A percentile compares a stretch with the other conserved stretches of the same genome.
These are phyloP conservation scores for Penicillium lagena DNA, from an alignment of 495 filamentous ascomycete genomes.

Conservation along the genomic window DNA sequence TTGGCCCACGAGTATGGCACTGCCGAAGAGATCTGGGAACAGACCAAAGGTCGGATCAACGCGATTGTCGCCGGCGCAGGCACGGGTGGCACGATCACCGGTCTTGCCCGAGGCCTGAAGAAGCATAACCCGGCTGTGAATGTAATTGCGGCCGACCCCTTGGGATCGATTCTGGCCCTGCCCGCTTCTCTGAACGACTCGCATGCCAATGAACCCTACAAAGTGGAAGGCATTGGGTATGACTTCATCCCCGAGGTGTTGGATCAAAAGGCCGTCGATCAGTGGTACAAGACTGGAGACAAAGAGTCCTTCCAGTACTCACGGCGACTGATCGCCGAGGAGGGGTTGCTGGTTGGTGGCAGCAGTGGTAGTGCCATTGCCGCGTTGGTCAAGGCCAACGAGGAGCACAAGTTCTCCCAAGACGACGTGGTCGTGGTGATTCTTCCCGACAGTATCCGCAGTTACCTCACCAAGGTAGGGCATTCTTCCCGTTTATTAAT, in stretches of 20 bases:
- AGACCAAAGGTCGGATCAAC: conserved; percentile 79
- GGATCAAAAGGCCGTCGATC: conserved; percentile 72
- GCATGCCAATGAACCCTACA: conserved; percentile 77
- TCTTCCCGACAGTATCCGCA: conserved; percentile 90
- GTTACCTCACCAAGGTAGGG: conserved; percentile 85
- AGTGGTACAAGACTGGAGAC: conserved; percentile 98
- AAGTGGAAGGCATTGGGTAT: conserved; percentile 98
- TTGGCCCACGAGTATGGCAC: conserved; percentile 91
- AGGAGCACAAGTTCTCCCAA: conserved; percentile 66
- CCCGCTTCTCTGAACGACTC: conserved; percentile 72
- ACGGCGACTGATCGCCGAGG: conserved; percentile 84
- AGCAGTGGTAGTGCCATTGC: conserved; percentile 91
- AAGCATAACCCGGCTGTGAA: conserved; percentile 81
- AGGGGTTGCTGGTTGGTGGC: conserved; percentile 90
- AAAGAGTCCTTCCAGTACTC: conserved; percentile 85
- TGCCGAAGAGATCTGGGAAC: conserved; percentile 92
- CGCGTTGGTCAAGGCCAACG: conserved; percentile 71
- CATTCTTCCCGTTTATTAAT: neutral
- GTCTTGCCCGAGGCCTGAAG: conserved; percentile 75
- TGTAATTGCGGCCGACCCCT: conserved; percentile 85
- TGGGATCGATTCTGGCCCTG: conserved; percentile 80
- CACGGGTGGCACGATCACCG: conserved; percentile 93
- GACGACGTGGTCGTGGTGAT: conserved; percentile 84
- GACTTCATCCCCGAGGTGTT: conserved; percentile 96
- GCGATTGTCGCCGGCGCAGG: conserved; percentile 88